Base-by-base conservation (phyloP, 192 early-diverging fungal genomes). In the Irineochytrium annulatum region DNA sequence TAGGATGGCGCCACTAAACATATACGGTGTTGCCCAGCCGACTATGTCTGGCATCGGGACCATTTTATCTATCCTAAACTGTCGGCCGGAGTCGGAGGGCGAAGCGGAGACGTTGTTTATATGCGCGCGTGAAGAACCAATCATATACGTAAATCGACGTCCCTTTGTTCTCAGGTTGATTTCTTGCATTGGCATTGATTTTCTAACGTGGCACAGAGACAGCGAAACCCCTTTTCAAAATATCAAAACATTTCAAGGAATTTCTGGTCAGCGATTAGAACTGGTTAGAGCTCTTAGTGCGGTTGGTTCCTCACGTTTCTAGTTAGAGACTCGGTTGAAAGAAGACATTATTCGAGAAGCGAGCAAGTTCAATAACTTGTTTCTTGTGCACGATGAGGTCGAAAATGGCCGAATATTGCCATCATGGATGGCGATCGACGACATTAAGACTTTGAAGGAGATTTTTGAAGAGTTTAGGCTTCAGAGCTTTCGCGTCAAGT, bases 21-120 rank as follows among this genome's bases (percentile, higher is more conserved):
- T 83, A 27, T 82, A 71, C 65, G 84, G 84, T 35, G 82, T 83
- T 16, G 84, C 84, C 5, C 82, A 86, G 43, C 84, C 84, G 11
- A 83, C 80, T 0, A 65, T 80, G 46, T 67, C 76, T 52, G 80
- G 83, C 28, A 73, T 86, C 51, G 60, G 67, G 0, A 82, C 76
- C 20, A 77, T 86, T 19, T 56, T 83, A 20, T 78, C 81, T 0
- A 55, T 85, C 32, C 63, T 85, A 8, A 70, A 78, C 45, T 82
- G 72, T 49, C 69, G 77, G 44, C 77, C 81, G 14, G 60, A 48
- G n/a, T 56, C 52, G 14, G 33, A 4, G 24, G 60, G 46, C 1
- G 22, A 2, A 8, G 14, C 43, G 17, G 28, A 51, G 27, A 28
- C 59, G 17, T 16, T 67, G 20, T 79, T 73, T 51, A 64, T 77